A percentile compares a stretch with the other conserved stretches of the same genome.
Evolutionary conservation across 768 basidiomycete species (phyloP).

Genomic region (Austroboletus festivus): DNA sequence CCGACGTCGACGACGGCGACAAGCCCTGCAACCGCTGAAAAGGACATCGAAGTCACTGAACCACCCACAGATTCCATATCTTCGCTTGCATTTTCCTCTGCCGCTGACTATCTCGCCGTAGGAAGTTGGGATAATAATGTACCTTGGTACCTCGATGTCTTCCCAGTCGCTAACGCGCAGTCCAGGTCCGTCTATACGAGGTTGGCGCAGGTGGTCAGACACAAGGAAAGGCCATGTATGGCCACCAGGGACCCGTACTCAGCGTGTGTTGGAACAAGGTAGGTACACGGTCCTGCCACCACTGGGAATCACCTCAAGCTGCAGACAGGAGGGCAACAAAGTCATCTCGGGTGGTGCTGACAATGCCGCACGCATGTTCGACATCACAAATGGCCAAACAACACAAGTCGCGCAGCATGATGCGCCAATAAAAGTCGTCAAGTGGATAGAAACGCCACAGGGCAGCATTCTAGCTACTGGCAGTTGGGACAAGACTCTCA

Average conservation of each 20-base stretch:
- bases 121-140: conserved; percentile 95
- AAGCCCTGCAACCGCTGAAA: conserved; percentile 47
- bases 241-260: conserved; percentile 87
- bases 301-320: conserved; percentile 6
- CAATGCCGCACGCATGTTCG: conserved; percentile 93
- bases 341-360: conserved; percentile 92
- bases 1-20: conserved; percentile 37
- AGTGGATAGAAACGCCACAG: conserved; percentile 75
- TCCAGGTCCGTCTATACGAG: conserved; percentile 88
- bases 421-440: conserved; percentile 78
- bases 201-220: conserved; percentile 76
- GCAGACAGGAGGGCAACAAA: conserved; percentile 77
- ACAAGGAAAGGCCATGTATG: conserved; percentile 87
- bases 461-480: conserved; percentile 84
- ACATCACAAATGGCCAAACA: conserved; percentile 77
- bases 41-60: conserved; percentile 78
- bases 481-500: conserved; percentile 97
- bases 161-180: conserved; percentile 7
- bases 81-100: conserved; percentile 76
- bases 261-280: conserved; percentile 91
- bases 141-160: neutral
- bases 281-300: conserved; percentile 1
- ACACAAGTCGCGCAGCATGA: conserved; percentile 89
- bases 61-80: conserved; percentile 88
- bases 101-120: conserved; percentile 86